Percentiles rank a stretch among this genome's conserved stretches.
phyloP scores from a whole-genome alignment of 805 yeast species.

The Suhomyces sp. region DNA sequence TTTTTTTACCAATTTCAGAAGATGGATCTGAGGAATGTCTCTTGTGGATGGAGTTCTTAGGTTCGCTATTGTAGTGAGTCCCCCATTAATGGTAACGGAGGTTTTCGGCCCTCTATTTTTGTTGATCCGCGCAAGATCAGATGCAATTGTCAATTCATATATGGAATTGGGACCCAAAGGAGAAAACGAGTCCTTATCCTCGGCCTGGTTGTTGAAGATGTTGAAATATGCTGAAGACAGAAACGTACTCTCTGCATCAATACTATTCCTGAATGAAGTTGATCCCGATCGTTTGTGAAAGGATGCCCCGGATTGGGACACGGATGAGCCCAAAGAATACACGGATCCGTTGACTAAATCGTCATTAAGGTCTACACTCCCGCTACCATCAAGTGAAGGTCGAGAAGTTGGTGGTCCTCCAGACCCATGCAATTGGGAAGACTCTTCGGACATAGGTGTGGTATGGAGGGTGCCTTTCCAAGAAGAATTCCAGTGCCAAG shows the following conservation, averaged over 20 bases:
- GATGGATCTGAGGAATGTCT: slow-evolving; percentile 81
- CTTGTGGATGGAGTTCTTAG: slow-evolving; percentile 67
- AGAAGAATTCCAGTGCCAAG: no score
- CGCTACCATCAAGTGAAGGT: slow-evolving; percentile 21
- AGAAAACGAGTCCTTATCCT: slow-evolving; percentile 33
- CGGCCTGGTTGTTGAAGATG: slow-evolving; percentile 18
- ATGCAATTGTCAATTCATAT: slow-evolving; percentile 68
- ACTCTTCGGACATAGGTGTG: slow-evolving; percentile 2
- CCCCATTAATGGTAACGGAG: slow-evolving; percentile 41
- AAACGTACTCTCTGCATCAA: slow-evolving; percentile 32
- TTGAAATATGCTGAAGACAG: slow-evolving; percentile 29
- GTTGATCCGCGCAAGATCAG: slow-evolving; percentile 45
- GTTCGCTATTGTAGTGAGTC: slow-evolving; percentile 42
- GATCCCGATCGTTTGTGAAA: slow-evolving; percentile 11
- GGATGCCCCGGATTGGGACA: slow-evolving; percentile 13
- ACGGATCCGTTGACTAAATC: slow-evolving; percentile 32
- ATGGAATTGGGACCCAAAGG: slow-evolving; percentile 76
- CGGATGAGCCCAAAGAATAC: slow-evolving; percentile 16
- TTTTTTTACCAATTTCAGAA: slow-evolving; percentile 35
- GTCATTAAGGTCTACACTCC: slow-evolving; percentile 32
- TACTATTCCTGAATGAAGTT: slow-evolving; percentile 25
- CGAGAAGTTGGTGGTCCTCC: slow-evolving; percentile 10
- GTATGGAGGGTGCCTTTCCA: no score
- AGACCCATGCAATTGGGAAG: slow-evolving; percentile 1
- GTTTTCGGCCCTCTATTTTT: slow-evolving; percentile 31